Evolutionary conservation across 495 filamentous ascomycete genomes (phyloP).

Genomic region (Jackrogersella multiformis): DNA sequence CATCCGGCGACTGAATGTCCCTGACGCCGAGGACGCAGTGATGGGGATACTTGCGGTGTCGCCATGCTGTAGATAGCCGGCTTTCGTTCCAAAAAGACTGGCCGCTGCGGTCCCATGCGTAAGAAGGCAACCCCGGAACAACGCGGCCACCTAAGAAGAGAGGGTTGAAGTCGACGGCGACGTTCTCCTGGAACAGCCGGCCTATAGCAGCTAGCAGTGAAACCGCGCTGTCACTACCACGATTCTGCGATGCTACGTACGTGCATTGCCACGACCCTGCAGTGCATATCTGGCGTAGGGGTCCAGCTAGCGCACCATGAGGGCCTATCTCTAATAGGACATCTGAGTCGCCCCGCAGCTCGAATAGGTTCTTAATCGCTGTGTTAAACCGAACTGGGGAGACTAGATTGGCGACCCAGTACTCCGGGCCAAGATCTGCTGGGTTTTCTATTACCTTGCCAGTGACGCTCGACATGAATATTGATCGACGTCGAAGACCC

Average conservation of each 20-base stretch:
- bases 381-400: constrained; percentile 48
- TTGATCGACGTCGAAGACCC: constrained; percentile 8
- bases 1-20: constrained; percentile 44
- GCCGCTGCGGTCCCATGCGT: constrained; percentile 54
- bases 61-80: constrained; percentile 51
- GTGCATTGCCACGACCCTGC: constrained; percentile 15
- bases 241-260: constrained; percentile 50
- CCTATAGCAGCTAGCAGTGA: constrained; percentile 46
- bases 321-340: constrained; percentile 59
- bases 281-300: constrained; percentile 48
- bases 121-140: constrained; percentile 52
- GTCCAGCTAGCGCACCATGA: constrained; percentile 52
- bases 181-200: constrained; percentile 40
- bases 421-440: constrained; percentile 34
- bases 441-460: constrained; percentile 28
- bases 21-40: constrained; percentile 59
- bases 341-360: constrained; percentile 26
- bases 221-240: constrained; percentile 27
- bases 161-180: constrained; percentile 35
- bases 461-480: constrained; percentile 50
- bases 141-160: constrained; percentile 41
- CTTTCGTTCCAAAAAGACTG: constrained; percentile 54
- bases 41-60: constrained; percentile 50
- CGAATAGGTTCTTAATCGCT: constrained; percentile 42
- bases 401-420: constrained; percentile 46